Percentiles rank a stretch among this genome's conserved stretches.
These are phyloP conservation scores for Chlorella sp. DNA, from an alignment of 139 green algal genomes.

Conservation along the genomic window DNA sequence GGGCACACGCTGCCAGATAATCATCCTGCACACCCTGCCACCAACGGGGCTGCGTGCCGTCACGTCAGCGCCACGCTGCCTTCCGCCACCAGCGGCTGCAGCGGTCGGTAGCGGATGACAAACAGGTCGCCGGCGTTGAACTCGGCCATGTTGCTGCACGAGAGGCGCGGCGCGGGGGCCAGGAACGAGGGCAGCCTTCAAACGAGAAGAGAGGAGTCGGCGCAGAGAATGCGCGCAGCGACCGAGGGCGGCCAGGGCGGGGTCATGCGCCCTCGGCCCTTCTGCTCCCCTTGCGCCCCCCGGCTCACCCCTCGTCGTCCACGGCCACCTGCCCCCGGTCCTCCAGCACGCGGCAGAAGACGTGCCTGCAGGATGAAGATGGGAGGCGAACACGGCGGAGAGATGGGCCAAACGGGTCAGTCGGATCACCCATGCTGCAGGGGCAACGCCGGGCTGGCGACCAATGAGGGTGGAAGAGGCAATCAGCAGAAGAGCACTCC, in stretches of 20 bases:
- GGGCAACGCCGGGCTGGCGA: no score
- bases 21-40: neutral
- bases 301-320: constrained; percentile 41
- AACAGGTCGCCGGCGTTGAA: constrained; percentile 57
- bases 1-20: neutral
- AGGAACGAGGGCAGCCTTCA: no score
- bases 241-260: no score
- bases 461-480: no score
- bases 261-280: no score
- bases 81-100: constrained; percentile 40
- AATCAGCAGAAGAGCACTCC: no score
- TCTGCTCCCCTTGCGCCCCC: neutral
- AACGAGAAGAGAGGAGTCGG: no score
- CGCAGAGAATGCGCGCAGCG: no score
- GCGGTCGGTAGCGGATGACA: constrained; percentile 46
- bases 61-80: constrained; percentile 38
- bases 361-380: constrained; percentile 23
- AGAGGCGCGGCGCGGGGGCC: neutral
- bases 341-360: constrained; percentile 52
- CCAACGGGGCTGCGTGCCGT: no score
- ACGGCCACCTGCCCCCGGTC: constrained; percentile 49
- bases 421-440: neutral
- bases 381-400: no score
- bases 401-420: no score
- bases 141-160: constrained; percentile 42